Evolutionary conservation across 139 green algal species (phyloP).

Genomic region (Astrephomene gubernaculifera): DNA sequence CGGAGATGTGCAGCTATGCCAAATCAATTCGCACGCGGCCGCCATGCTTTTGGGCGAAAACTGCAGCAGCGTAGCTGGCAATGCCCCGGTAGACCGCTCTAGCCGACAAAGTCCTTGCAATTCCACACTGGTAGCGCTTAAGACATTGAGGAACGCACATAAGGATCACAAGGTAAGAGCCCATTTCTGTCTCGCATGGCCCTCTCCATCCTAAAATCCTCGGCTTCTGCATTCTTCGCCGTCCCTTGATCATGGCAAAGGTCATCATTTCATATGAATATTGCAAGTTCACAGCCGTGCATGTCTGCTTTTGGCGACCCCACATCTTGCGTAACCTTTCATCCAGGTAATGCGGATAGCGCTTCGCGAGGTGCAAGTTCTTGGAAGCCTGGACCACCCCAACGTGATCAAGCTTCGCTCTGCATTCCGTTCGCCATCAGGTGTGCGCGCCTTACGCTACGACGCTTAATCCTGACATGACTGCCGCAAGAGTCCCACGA

Average conservation of each 20-base stretch:
- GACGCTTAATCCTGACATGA: too few species aligned
- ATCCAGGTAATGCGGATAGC: slow-evolving; percentile 21
- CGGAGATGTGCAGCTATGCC: slow-evolving; percentile 17
- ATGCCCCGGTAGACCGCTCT: neutral
- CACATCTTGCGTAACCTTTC: neutral
- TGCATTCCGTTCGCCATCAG: neutral
- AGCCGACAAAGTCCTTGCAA: neutral
- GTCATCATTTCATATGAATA: neutral
- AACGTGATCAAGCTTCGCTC: slow-evolving; percentile 20
- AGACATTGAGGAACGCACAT: slow-evolving; percentile 6
- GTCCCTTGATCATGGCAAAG: too few species aligned
- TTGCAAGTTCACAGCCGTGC: too few species aligned
- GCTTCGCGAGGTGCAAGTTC: slow-evolving; percentile 3
- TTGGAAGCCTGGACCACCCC: neutral
- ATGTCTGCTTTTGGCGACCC: neutral
- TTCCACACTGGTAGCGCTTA: neutral
- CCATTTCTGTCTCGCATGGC: too few species aligned
- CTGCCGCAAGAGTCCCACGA: too few species aligned
- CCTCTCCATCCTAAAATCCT: too few species aligned
- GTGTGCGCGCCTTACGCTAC: too few species aligned
- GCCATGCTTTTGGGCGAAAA: neutral
- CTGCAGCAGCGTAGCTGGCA: neutral
- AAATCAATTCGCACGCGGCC: neutral
- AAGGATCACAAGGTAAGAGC: slow-evolving; percentile 21
- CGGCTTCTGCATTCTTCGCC: too few species aligned